phyloP scores from a whole-genome alignment of 192 early-diverging fungal species.

The Entomortierella lignicola region DNA sequence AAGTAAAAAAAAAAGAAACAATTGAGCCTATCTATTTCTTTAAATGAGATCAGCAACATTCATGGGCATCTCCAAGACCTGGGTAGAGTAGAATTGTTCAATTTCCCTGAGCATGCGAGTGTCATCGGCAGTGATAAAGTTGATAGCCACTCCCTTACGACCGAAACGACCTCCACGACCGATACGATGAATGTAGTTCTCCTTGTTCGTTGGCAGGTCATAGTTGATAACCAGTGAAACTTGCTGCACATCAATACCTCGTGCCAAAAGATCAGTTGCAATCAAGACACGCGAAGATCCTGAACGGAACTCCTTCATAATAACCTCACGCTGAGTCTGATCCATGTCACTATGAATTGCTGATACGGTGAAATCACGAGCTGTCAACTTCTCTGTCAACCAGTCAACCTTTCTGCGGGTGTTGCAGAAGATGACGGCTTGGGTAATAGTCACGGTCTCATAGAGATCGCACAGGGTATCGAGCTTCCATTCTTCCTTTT shows the following conservation, averaged over 20 bases:
- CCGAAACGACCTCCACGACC: conserved; percentile 99
- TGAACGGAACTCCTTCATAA: conserved; percentile 13
- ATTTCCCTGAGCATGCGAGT: conserved; percentile 74
- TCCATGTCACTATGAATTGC: conserved; percentile 10
- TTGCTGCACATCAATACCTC: conserved; percentile 88
- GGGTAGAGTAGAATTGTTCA: conserved; percentile 96
- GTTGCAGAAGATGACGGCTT: conserved; percentile 99
- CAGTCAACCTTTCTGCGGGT: conserved; percentile 96
- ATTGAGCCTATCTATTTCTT: too few species aligned
- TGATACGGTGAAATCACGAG: neutral
- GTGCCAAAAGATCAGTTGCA: neutral
- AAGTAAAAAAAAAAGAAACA: too few species aligned
- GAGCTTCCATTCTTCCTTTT: conserved; percentile 98
- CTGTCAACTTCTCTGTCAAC: conserved; percentile 92
- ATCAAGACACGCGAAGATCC: conserved; percentile 9
- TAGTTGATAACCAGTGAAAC: conserved; percentile 92
- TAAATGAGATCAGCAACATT: conserved; percentile 90
- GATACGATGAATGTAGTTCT: conserved; percentile 99
- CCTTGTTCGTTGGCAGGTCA: conserved; percentile 92
- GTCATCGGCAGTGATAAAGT: conserved; percentile 96
- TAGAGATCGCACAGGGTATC: conserved; percentile 97
- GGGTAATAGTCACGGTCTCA: conserved; percentile 95
- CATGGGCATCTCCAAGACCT: conserved; percentile 98
- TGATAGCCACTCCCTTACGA: conserved; percentile 98
- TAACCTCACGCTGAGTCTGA: conserved; percentile 10